A percentile compares a stretch with the other conserved stretches of the same genome.
Evolutionary conservation across 371 early-diverging fungal species (phyloP).

Genomic region (Zopfochytrium polystomum): DNA sequence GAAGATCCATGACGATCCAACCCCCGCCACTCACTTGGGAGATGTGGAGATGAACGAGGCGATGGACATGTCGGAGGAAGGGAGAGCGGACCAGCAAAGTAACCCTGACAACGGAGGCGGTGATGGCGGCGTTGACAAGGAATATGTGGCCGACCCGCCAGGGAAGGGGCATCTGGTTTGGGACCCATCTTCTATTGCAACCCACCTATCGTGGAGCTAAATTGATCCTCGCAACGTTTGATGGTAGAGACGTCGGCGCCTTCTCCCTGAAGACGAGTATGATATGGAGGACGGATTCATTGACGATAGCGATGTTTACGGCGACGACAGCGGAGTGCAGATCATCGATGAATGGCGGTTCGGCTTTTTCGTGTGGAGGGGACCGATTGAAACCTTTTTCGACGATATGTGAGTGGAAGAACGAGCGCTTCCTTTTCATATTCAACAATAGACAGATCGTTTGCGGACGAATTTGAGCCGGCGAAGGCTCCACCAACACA

Average conservation of each 20-base stretch:
- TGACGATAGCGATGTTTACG: constrained; percentile 41
- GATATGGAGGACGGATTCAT: constrained; percentile 48
- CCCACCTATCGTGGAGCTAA: background rate
- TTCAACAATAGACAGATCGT: background rate
- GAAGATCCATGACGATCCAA: too few species aligned
- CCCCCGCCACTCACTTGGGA: too few species aligned
- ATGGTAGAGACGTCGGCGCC: constrained; percentile 1
- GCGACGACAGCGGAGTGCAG: constrained; percentile 4
- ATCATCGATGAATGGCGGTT: constrained; percentile 21
- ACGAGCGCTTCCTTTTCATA: background rate
- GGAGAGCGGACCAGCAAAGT: too few species aligned
- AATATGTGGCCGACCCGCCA: too few species aligned
- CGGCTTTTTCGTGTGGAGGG: constrained; percentile 46
- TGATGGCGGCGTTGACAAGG: too few species aligned
- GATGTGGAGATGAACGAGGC: too few species aligned
- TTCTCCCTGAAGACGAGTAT: constrained; percentile 22
- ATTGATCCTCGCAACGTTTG: background rate
- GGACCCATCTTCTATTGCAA: too few species aligned
- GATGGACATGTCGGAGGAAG: too few species aligned
- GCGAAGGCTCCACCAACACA: constrained; percentile 11
- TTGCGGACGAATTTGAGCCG: constrained; percentile 15
- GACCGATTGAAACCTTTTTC: constrained; percentile 44
- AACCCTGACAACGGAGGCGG: too few species aligned
- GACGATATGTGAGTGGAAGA: constrained; percentile 36
- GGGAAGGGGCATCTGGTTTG: too few species aligned